These are phyloP conservation scores for Paraconiothyrium sp. DNA, from an alignment of 2,329 filamentous ascomycete species.

Conservation along the genomic window DNA sequence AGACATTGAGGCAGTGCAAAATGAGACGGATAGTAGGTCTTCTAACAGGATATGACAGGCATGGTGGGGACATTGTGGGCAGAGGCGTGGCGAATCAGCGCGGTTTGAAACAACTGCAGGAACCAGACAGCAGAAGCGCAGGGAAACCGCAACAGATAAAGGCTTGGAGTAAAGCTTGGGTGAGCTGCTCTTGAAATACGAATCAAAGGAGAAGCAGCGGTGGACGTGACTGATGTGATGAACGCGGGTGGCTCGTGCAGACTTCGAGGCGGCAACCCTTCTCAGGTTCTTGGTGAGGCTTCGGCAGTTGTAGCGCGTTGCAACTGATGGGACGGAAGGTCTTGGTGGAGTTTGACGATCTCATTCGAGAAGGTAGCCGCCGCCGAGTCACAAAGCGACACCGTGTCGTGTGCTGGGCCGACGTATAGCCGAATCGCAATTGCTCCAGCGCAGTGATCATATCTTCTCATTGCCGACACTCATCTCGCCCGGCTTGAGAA, in stretches of 20 bases:
- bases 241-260: constrained; percentile 16
- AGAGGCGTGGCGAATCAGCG: constrained; percentile 19
- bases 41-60: not conserved
- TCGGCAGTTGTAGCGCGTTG: constrained; percentile 8
- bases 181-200: constrained; percentile 16
- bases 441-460: not conserved
- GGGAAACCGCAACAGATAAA: constrained; percentile 8
- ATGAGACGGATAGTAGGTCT: constrained; percentile 21
- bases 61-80: constrained; percentile 7
- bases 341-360: constrained; percentile 1
- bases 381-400: not conserved
- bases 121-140: constrained; percentile 7
- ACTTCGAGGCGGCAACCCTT: constrained; percentile 15
- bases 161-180: constrained; percentile 31
- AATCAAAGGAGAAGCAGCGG: constrained; percentile 10
- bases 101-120: constrained; percentile 24
- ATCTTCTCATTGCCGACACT: not conserved
- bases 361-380: not conserved
- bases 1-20: constrained; percentile 30
- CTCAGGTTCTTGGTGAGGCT: not conserved
- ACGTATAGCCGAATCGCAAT: not conserved
- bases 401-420: not conserved
- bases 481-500: not conserved
- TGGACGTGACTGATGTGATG: constrained; percentile 23
- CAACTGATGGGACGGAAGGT: not conserved